Conservation (phyloP, 257 asterid genomes). For the Jacaranda copaia region DNA sequence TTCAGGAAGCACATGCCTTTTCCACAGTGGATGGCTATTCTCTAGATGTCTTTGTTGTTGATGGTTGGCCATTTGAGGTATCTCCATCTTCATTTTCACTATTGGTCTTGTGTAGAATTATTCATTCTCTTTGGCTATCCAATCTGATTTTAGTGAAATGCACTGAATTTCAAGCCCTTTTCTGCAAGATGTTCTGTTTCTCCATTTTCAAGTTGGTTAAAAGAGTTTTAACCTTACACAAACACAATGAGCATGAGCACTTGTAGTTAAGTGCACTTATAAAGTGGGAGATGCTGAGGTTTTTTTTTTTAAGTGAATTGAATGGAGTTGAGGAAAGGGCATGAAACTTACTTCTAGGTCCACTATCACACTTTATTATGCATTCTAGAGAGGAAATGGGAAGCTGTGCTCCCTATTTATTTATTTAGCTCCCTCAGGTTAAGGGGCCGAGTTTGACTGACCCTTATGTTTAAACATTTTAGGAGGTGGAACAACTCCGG, state of each 20-base stretch:
- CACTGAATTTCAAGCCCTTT: neutral
- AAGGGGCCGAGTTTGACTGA: constrained; percentile 19
- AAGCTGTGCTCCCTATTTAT: neutral
- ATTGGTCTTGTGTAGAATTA: neutral
- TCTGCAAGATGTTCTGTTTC: neutral
- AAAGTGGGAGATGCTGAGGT: neutral
- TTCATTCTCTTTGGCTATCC: neutral
- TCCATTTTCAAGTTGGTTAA: constrained; percentile 8
- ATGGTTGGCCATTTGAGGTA: constrained; percentile 93
- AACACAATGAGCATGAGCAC: neutral
- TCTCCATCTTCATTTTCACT: constrained; percentile 25
- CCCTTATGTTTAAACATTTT: constrained; percentile 34
- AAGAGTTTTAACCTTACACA: neutral
- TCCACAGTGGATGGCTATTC: constrained; percentile 88
- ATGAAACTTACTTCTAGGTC: constrained; percentile 12
- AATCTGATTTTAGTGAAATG: constrained; percentile 16
- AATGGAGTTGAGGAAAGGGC: constrained; percentile 7
- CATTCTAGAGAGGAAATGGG: constrained; percentile 29
- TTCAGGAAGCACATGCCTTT: constrained; percentile 92
- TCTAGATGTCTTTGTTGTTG: constrained; percentile 88
- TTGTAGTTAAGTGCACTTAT: neutral
- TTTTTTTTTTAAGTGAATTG: constrained; percentile 13
- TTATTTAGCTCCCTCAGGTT: constrained; percentile 20
- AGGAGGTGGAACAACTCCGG: constrained; percentile 76
- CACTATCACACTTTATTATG: neutral